phyloP scores from a whole-genome alignment of 805 yeast genomes.

The Wickerhamiella occidentalis region DNA sequence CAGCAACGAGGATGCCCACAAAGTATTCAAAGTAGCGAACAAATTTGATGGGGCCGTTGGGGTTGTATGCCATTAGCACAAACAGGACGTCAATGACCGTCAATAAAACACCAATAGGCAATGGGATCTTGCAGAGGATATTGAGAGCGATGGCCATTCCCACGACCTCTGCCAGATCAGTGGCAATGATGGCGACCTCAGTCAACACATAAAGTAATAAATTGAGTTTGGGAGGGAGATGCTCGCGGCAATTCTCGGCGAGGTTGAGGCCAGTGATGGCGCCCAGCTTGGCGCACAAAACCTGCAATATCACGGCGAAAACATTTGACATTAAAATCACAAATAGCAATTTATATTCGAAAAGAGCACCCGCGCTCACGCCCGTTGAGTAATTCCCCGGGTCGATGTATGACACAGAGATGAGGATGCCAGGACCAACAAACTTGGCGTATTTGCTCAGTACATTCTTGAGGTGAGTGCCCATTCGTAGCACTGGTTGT shows the following conservation, averaged over 20 bases:
- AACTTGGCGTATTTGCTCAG: slow-evolving; percentile 49
- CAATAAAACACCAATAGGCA: slow-evolving; percentile 59
- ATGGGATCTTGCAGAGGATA: slow-evolving; percentile 62
- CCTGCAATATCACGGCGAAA: slow-evolving; percentile 73
- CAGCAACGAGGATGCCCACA: slow-evolving; percentile 56
- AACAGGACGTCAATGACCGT: slow-evolving; percentile 75
- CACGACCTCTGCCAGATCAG: slow-evolving; percentile 88
- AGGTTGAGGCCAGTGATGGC: slow-evolving; percentile 82
- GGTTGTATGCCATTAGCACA: slow-evolving; percentile 65
- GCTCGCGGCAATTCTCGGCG: slow-evolving; percentile 68
- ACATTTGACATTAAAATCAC: slow-evolving; percentile 64
- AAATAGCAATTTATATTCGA: slow-evolving; percentile 60
- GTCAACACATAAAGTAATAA: slow-evolving; percentile 54
- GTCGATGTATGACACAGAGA: slow-evolving; percentile 84
- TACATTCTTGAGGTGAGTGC: slow-evolving; percentile 13
- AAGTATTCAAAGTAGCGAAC: slow-evolving; percentile 67
- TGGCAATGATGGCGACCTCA: slow-evolving; percentile 79
- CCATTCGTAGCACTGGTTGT: slow-evolving; percentile 1
- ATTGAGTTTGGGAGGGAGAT: slow-evolving; percentile 58
- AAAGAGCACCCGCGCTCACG: slow-evolving; percentile 76
- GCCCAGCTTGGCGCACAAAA: slow-evolving; percentile 73
- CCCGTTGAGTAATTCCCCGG: slow-evolving; percentile 91
- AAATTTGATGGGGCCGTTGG: slow-evolving; percentile 61
- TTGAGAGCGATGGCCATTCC: slow-evolving; percentile 83
- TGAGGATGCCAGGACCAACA: slow-evolving; percentile 80